Percentiles rank a stretch among this genome's conserved stretches.
These are phyloP conservation scores for Orychophragmus violaceus DNA, from an alignment of 345 rosid genomes.

Conservation along the genomic window DNA sequence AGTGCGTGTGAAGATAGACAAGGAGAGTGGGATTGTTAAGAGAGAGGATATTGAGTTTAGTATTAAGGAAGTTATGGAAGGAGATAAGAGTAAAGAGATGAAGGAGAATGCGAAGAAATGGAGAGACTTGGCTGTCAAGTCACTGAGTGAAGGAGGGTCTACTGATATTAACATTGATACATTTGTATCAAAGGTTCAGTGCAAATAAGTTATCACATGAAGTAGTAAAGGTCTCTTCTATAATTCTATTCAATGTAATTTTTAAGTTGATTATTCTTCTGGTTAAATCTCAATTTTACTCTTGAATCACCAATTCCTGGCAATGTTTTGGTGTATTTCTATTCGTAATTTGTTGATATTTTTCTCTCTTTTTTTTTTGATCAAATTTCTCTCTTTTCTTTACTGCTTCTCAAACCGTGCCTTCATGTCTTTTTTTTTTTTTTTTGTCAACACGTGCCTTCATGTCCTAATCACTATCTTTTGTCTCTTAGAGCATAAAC, in stretches of 20 bases:
- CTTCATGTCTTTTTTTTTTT: too few relatives aligned
- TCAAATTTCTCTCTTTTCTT: too few relatives aligned
- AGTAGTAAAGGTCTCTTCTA: neutral
- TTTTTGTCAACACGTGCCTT: too few relatives aligned
- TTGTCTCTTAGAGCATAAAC: too few relatives aligned
- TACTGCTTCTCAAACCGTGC: too few relatives aligned
- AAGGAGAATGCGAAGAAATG: slow-evolving; percentile 36
- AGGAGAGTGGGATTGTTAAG: slow-evolving; percentile 41
- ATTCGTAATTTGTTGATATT: neutral
- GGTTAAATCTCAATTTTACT: too few relatives aligned
- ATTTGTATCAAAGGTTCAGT: slow-evolving; percentile 25
- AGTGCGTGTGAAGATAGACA: slow-evolving; percentile 37
- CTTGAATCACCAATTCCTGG: too few relatives aligned
- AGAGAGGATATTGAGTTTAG: slow-evolving; percentile 46
- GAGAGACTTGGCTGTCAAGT: slow-evolving; percentile 41
- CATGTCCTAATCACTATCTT: neutral
- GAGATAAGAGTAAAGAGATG: slow-evolving; percentile 36
- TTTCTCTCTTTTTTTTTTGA: slow-evolving; percentile 21
- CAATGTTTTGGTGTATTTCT: neutral
- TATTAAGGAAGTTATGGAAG: slow-evolving; percentile 46
- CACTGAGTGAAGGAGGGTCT: slow-evolving; percentile 47
- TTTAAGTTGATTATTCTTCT: too few relatives aligned
- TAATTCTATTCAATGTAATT: neutral
- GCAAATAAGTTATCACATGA: neutral
- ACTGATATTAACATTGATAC: slow-evolving; percentile 41